phyloP scores from a whole-genome alignment of 768 basidiomycete genomes.

The Leccinum fibrillosum region DNA sequence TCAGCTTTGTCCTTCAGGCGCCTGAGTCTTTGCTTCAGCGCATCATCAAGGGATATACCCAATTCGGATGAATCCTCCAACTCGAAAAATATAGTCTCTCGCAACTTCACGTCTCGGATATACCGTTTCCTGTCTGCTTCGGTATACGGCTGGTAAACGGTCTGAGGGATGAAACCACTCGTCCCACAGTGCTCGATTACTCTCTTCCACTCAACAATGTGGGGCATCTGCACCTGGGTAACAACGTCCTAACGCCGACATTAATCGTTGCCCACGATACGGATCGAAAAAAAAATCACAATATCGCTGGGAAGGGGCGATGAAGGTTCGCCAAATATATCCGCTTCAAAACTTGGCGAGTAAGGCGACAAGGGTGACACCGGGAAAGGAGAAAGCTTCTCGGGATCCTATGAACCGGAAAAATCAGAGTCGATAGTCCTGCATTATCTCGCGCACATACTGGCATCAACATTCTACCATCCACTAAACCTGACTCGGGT shows the following conservation, averaged over 20 bases:
- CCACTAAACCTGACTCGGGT: conserved; percentile 11
- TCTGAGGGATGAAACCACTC: conserved; percentile 63
- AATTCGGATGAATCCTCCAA: conserved; percentile 49
- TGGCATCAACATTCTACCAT: not conserved
- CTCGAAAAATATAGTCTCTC: conserved; percentile 62
- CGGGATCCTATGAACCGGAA: conserved; percentile 10
- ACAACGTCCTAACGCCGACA: conserved; percentile 18
- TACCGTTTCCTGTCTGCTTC: conserved; percentile 75
- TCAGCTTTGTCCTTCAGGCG: conserved; percentile 57
- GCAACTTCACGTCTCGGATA: conserved; percentile 65
- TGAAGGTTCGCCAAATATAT: not conserved
- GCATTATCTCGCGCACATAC: conserved; percentile 6
- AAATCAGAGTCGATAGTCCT: not conserved
- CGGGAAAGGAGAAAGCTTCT: conserved; percentile 7
- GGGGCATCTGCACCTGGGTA: conserved; percentile 20
- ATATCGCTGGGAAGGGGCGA: not conserved
- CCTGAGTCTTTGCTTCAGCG: conserved; percentile 56
- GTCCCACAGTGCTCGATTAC: conserved; percentile 22
- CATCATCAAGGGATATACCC: conserved; percentile 64
- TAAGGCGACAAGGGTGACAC: conserved; percentile 11
- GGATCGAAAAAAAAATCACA: conserved; percentile 10
- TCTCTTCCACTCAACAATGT: conserved; percentile 28
- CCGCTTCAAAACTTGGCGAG: conserved; percentile 1
- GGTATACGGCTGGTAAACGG: conserved; percentile 73
- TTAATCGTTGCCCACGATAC: not conserved